Percentiles rank a stretch among this genome's conserved stretches.
phyloP scores from a whole-genome alignment of 2,329 filamentous ascomycete genomes.

The Cladosporium sp. region DNA sequence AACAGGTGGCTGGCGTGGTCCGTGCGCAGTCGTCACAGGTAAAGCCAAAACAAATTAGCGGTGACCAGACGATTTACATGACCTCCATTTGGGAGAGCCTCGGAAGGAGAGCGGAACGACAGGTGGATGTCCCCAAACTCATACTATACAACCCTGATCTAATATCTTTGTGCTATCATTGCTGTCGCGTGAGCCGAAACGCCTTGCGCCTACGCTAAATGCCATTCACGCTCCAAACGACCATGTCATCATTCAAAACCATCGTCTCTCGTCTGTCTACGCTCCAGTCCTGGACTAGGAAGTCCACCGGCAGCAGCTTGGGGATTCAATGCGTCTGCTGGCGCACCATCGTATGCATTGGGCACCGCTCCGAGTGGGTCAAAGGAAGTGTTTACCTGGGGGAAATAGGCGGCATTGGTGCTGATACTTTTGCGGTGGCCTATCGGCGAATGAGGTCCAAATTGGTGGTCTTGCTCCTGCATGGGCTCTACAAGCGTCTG shows the following conservation, averaged over 20 bases:
- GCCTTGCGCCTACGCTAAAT: slow-evolving; percentile 11
- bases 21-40: too few species aligned
- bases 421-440: slow-evolving; percentile 41
- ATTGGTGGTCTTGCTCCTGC: slow-evolving; percentile 32
- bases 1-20: neutral
- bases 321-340: slow-evolving; percentile 17
- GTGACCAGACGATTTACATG: too few species aligned
- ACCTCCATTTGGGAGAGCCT: too few species aligned
- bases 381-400: slow-evolving; percentile 18
- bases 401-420: slow-evolving; percentile 19
- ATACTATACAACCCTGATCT: slow-evolving; percentile 8
- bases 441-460: slow-evolving; percentile 17
- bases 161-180: slow-evolving; percentile 1
- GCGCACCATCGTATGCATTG: slow-evolving; percentile 19
- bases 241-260: slow-evolving; percentile 25
- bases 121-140: too few species aligned
- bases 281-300: slow-evolving; percentile 17
- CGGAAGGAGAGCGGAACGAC: too few species aligned
- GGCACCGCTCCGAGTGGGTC: slow-evolving; percentile 29
- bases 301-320: slow-evolving; percentile 12
- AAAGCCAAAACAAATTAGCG: too few species aligned
- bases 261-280: slow-evolving; percentile 23
- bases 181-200: slow-evolving; percentile 7
- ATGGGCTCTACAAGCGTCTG: slow-evolving; percentile 25
- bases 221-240: neutral